Evolutionary conservation across 2,329 filamentous ascomycete genomes (phyloP).

Genomic region (Ophiostoma triangulosporum): DNA sequence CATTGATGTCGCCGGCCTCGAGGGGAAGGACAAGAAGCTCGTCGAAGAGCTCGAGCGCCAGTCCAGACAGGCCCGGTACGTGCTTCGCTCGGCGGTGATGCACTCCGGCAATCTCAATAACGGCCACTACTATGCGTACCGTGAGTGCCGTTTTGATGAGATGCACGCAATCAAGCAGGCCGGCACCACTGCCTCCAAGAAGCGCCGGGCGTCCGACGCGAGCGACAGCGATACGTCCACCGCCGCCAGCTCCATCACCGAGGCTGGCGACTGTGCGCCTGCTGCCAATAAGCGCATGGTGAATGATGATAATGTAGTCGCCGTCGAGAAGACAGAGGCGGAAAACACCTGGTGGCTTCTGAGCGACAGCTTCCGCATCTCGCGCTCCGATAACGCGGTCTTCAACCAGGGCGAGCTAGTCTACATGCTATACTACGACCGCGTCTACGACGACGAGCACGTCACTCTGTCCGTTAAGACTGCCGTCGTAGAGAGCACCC

Average conservation of each 20-base stretch:
- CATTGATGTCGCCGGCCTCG: neutral
- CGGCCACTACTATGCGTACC: neutral
- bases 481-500: too few relatives aligned
- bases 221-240: too few relatives aligned
- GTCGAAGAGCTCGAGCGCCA: neutral
- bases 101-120: neutral
- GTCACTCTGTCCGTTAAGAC: too few relatives aligned
- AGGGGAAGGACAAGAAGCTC: neutral
- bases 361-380: neutral
- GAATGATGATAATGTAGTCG: neutral
- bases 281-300: neutral
- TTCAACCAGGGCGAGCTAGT: slow-evolving; percentile 39
- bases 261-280: neutral
- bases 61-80: neutral
- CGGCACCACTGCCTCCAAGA: neutral
- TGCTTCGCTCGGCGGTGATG: neutral
- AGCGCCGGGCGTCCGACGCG: neutral
- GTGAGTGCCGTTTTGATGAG: neutral
- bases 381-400: slow-evolving; percentile 44
- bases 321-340: neutral
- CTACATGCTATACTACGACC: slow-evolving; percentile 79
- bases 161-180: neutral
- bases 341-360: neutral
- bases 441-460: slow-evolving; percentile 24
- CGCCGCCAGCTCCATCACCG: neutral